These are phyloP conservation scores for Fonsecaea nubica DNA, from an alignment of 2,329 filamentous ascomycete genomes.

Conservation along the genomic window DNA sequence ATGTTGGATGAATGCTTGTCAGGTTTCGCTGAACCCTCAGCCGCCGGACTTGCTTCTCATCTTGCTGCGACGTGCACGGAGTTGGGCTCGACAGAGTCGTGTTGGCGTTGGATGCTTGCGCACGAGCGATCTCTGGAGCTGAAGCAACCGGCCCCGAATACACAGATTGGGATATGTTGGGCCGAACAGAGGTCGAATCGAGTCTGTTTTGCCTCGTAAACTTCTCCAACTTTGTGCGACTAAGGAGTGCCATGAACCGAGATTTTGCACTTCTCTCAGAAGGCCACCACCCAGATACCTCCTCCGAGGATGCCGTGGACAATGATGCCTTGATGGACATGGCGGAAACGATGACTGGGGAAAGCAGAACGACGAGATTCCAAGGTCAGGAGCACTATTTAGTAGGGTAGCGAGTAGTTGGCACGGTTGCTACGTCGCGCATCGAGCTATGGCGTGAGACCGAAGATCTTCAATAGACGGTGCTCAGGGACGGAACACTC, in stretches of 20 bases:
- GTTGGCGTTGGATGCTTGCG: slow-evolving; percentile 16
- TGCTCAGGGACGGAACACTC: not conserved
- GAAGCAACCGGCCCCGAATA: not conserved
- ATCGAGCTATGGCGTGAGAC: not conserved
- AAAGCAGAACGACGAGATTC: not conserved
- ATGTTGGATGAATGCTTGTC: slow-evolving; percentile 23
- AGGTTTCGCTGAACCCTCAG: slow-evolving; percentile 28
- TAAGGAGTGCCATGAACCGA: slow-evolving; percentile 33
- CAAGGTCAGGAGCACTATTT: not conserved
- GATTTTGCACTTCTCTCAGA: slow-evolving; percentile 33
- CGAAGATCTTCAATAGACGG: not conserved
- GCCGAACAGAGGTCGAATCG: slow-evolving; percentile 5
- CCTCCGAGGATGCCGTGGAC: slow-evolving; percentile 12
- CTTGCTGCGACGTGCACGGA: slow-evolving; percentile 10
- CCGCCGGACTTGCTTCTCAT: not conserved
- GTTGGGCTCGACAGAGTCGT: slow-evolving; percentile 24
- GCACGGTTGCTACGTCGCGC: not conserved
- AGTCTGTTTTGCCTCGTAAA: slow-evolving; percentile 14
- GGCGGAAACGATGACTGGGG: slow-evolving; percentile 5
- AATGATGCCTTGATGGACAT: slow-evolving; percentile 23
- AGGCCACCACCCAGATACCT: slow-evolving; percentile 34
- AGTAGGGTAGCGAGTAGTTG: not conserved
- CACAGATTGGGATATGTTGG: not conserved
- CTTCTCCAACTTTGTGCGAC: slow-evolving; percentile 30
- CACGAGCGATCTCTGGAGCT: not conserved